A percentile compares a stretch with the other conserved stretches of the same genome.
Conservation (phyloP, 2,329 filamentous ascomycete genomes). For the Cordyceps militaris region DNA sequence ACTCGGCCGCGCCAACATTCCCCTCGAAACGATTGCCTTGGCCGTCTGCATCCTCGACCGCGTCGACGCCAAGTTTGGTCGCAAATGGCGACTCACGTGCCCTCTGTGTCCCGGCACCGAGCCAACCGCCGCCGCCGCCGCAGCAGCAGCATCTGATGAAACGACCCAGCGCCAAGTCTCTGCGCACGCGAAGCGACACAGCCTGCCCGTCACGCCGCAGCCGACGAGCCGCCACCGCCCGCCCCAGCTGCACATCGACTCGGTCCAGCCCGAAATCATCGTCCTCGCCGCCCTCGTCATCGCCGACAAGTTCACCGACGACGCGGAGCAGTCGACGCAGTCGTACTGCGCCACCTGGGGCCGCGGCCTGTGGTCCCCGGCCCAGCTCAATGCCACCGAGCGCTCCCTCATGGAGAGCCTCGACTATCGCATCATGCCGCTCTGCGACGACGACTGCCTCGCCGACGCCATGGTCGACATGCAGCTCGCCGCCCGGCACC, state of each 20-base stretch:
- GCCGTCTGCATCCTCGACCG: conserved; percentile 62
- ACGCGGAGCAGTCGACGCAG: conserved; percentile 45
- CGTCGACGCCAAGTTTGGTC: conserved; percentile 54
- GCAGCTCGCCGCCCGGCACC: conserved; percentile 45
- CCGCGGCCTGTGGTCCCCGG: conserved; percentile 47
- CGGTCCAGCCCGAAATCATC: conserved; percentile 55
- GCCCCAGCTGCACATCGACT: conserved; percentile 50
- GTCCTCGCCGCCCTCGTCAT: conserved; percentile 56
- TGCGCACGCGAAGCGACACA: conserved; percentile 38
- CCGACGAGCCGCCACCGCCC: conserved; percentile 20
- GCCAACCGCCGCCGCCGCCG: not conserved
- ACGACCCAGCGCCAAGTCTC: conserved; percentile 11
- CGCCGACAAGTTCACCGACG: conserved; percentile 59
- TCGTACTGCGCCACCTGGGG: conserved; percentile 51
- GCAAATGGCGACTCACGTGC: conserved; percentile 53
- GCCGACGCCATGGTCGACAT: conserved; percentile 56
- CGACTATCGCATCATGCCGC: conserved; percentile 54
- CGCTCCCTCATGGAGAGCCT: conserved; percentile 58
- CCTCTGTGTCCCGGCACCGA: conserved; percentile 33
- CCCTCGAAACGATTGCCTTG: conserved; percentile 55
- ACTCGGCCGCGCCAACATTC: conserved; percentile 49
- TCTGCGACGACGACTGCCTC: conserved; percentile 50
- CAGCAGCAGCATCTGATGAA: not conserved
- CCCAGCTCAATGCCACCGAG: conserved; percentile 59
- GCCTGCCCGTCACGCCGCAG: conserved; percentile 35